A percentile compares a stretch with the other conserved stretches of the same genome.
Conservation (phyloP, 2,329 filamentous ascomycete genomes). For the Tolypocladium guangdongense region DNA sequence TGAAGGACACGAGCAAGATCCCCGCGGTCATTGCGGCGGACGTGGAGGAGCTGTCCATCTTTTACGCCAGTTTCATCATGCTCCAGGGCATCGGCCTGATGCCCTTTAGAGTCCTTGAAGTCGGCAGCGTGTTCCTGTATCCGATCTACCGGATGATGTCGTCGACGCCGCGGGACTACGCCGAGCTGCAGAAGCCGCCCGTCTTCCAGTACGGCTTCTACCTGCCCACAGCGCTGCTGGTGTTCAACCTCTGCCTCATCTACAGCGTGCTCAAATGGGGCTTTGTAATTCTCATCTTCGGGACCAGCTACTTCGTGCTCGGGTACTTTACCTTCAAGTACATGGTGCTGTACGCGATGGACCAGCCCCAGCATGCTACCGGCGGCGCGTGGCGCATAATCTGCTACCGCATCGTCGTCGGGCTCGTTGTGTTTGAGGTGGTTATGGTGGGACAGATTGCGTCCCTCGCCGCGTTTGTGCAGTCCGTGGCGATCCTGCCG, state of each 20-base stretch:
- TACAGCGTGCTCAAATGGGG: slow-evolving; percentile 80
- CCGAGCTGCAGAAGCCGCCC: slow-evolving; percentile 70
- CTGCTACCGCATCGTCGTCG: slow-evolving; percentile 79
- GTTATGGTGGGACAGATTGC: slow-evolving; percentile 84
- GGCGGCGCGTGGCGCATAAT: slow-evolving; percentile 96
- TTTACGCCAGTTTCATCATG: slow-evolving; percentile 91
- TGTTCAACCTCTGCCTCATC: slow-evolving; percentile 91
- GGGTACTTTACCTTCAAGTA: slow-evolving; percentile 94
- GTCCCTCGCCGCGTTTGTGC: slow-evolving; percentile 59
- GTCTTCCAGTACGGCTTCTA: slow-evolving; percentile 95
- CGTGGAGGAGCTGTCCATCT: slow-evolving; percentile 62
- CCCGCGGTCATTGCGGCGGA: slow-evolving; percentile 65
- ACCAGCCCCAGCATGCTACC: slow-evolving; percentile 88
- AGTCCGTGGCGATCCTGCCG: slow-evolving; percentile 63
- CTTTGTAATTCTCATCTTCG: slow-evolving; percentile 71
- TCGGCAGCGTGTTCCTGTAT: slow-evolving; percentile 75
- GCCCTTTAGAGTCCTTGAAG: slow-evolving; percentile 82
- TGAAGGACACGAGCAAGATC: slow-evolving; percentile 70
- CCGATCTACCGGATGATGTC: slow-evolving; percentile 69
- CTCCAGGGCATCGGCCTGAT: slow-evolving; percentile 89
- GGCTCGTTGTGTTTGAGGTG: slow-evolving; percentile 78
- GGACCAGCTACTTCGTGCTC: slow-evolving; percentile 70
- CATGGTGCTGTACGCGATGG: slow-evolving; percentile 95
- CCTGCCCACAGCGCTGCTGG: slow-evolving; percentile 79
- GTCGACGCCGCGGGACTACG: slow-evolving; percentile 81